Evolutionary conservation across 208 protist species (phyloP).

Genomic region (Crithidia sp.): DNA sequence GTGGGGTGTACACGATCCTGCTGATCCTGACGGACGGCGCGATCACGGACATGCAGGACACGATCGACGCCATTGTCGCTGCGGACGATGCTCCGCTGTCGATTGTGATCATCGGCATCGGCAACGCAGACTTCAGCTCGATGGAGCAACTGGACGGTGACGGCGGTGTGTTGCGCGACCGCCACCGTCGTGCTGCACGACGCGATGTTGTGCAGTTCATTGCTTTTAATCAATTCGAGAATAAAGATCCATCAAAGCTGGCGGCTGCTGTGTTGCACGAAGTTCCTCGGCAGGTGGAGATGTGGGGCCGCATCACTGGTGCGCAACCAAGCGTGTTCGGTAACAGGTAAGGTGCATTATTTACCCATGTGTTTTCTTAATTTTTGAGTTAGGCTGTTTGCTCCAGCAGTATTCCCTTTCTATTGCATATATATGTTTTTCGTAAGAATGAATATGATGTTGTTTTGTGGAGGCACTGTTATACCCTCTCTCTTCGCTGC

Average conservation of each 20-base stretch:
- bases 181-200: slow-evolving; percentile 1
- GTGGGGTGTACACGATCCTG: slow-evolving; percentile 80
- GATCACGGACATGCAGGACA: slow-evolving; percentile 83
- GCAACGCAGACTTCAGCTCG: slow-evolving; percentile 83
- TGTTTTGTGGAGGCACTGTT: no score
- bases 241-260: slow-evolving; percentile 32
- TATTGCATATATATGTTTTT: no score
- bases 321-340: background rate
- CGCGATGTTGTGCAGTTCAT: slow-evolving; percentile 85
- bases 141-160: slow-evolving; percentile 94
- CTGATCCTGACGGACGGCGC: slow-evolving; percentile 92
- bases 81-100: slow-evolving; percentile 84
- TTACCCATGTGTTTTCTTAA: no score
- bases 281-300: slow-evolving; percentile 54
- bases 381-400: no score
- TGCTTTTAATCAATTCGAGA: slow-evolving; percentile 52
- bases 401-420: background rate
- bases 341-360: no score
- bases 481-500: no score
- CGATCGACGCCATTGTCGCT: slow-evolving; percentile 75
- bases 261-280: slow-evolving; percentile 59
- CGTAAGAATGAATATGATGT: no score
- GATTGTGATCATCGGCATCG: slow-evolving; percentile 94
- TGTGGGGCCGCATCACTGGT: background rate
- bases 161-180: slow-evolving; percentile 39